A percentile compares a stretch with the other conserved stretches of the same genome.
Conservation (phyloP, 768 basidiomycete genomes). For the Gymnopilus junonius region DNA sequence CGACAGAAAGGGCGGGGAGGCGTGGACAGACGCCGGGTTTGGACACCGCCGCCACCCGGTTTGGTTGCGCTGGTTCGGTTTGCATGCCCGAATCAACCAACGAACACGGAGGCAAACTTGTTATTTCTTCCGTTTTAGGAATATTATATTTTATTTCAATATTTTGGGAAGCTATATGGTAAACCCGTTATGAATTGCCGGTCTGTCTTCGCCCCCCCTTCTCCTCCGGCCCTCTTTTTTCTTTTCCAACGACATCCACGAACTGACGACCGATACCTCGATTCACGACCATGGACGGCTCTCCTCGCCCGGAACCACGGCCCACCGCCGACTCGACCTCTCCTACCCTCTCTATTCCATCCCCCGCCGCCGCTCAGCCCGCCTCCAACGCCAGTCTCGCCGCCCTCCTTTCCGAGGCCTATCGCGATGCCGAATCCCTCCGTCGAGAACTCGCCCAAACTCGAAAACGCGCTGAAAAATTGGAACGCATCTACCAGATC, state of each 20-base stretch:
- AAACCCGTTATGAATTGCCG: constrained; percentile 11
- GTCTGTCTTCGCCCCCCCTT: neutral
- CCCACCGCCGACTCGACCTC: constrained; percentile 3
- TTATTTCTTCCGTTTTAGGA: neutral
- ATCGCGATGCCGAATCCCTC: constrained; percentile 55
- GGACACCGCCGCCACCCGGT: constrained; percentile 8
- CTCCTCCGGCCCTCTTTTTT: neutral
- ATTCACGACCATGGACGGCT: constrained; percentile 1
- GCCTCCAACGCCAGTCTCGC: constrained; percentile 58
- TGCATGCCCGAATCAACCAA: neutral
- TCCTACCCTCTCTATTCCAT: neutral
- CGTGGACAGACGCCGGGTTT: constrained; percentile 11
- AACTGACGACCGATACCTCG: neutral
- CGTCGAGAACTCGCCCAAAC: constrained; percentile 48
- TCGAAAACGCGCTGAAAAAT: constrained; percentile 54
- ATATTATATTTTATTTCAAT: constrained; percentile 8
- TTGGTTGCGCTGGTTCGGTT: constrained; percentile 1
- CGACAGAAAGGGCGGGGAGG: constrained; percentile 1
- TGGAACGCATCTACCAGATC: constrained; percentile 45
- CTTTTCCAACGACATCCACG: neutral
- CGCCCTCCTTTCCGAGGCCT: constrained; percentile 55
- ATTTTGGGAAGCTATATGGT: constrained; percentile 3
- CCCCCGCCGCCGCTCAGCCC: neutral
- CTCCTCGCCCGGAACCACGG: constrained; percentile 4
- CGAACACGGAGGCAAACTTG: constrained; percentile 7